These are phyloP conservation scores for Rubroboletus satanas DNA, from an alignment of 768 basidiomycete genomes.

Conservation along the genomic window DNA sequence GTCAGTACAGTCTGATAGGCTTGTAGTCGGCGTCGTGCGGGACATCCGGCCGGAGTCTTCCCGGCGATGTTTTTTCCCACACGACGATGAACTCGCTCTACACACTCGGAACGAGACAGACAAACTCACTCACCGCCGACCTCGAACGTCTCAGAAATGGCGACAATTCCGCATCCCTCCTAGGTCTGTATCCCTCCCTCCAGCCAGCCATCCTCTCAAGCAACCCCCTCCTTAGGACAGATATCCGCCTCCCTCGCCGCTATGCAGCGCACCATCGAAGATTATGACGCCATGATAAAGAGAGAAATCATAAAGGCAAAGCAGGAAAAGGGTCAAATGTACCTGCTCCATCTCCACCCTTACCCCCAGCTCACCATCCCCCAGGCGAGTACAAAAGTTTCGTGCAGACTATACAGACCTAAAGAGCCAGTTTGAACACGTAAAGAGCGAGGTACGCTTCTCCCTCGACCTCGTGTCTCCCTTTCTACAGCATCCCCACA, in stretches of 20 bases:
- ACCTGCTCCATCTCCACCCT: constrained; percentile 24
- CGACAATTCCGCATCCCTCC: constrained; percentile 72
- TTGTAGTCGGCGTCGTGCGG: constrained; percentile 7
- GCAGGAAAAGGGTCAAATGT: constrained; percentile 95
- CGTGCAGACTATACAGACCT: constrained; percentile 82
- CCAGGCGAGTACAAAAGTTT: constrained; percentile 90
- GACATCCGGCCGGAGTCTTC: constrained; percentile 11
- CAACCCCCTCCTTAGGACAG: constrained; percentile 64
- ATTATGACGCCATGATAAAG: constrained; percentile 95
- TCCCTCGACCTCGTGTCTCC: neutral
- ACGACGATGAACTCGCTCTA: constrained; percentile 90
- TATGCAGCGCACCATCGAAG: constrained; percentile 91
- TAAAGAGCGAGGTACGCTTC: constrained; percentile 53
- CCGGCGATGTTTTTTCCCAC: constrained; percentile 1
- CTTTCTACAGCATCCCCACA: constrained; percentile 26
- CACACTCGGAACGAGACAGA: constrained; percentile 89
- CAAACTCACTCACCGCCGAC: constrained; percentile 83
- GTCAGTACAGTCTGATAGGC: neutral
- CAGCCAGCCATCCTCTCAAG: neutral
- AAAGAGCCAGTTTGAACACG: constrained; percentile 72
- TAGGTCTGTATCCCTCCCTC: constrained; percentile 54
- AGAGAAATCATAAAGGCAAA: constrained; percentile 95
- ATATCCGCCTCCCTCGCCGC: constrained; percentile 96
- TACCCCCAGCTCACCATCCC: constrained; percentile 4
- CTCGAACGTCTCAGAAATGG: constrained; percentile 78